These are phyloP conservation scores for Monosporozyma aquatica DNA, from an alignment of 805 yeast species.

Conservation along the genomic window DNA sequence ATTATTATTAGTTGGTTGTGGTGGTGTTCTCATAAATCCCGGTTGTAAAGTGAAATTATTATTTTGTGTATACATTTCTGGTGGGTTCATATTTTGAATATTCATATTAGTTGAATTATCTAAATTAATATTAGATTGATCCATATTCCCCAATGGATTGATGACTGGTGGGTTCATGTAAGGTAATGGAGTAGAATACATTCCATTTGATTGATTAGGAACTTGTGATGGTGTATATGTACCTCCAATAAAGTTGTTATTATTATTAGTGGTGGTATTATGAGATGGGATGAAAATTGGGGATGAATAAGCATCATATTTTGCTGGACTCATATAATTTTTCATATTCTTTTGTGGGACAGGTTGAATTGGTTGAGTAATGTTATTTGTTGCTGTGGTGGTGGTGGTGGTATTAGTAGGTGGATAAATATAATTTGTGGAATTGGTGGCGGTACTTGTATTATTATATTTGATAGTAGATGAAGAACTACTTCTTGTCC, in stretches of 20 bases:
- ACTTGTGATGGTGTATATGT: conserved; percentile 1
- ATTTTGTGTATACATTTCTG: background rate
- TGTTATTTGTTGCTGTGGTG: background rate
- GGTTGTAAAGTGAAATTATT: background rate
- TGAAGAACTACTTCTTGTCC: background rate
- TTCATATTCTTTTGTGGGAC: conserved; percentile 5
- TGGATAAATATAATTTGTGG: background rate
- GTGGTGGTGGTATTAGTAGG: background rate
- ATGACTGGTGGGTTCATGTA: background rate
- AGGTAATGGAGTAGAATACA: background rate
- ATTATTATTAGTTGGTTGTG: background rate
- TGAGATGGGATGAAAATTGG: conserved; percentile 17
- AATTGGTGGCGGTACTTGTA: too few relatives aligned
- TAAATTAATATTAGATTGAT: background rate
- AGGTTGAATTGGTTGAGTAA: conserved; percentile 6
- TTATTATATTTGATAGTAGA: too few relatives aligned
- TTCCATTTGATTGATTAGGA: background rate
- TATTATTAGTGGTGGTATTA: conserved; percentile 4
- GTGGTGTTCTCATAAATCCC: background rate
- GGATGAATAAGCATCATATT: conserved; percentile 21
- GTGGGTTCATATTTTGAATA: background rate
- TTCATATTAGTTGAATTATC: background rate
- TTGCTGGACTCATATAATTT: conserved; percentile 7
- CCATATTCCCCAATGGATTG: background rate
- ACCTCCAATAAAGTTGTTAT: background rate